Conservation (phyloP, 345 rosid genomes). For the Lenwebbia sp. region DNA sequence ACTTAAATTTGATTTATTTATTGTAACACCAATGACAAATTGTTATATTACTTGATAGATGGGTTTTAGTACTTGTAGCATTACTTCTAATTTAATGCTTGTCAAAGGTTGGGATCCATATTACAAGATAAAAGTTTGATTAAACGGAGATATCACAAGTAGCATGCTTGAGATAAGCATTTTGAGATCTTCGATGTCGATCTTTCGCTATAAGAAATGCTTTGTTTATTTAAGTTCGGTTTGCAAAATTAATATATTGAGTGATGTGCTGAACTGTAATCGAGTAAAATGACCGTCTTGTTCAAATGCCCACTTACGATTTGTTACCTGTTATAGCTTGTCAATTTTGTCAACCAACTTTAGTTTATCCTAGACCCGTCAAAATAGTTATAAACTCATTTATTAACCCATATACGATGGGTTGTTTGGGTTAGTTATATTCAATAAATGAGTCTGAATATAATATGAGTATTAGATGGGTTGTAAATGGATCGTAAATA, state of each 20-base stretch:
- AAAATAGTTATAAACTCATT: too few species aligned
- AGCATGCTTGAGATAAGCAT: background rate
- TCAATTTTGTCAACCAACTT: background rate
- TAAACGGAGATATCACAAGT: background rate
- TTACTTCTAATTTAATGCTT: background rate
- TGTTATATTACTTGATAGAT: background rate
- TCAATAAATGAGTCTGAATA: too few species aligned
- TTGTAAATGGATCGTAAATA: too few species aligned
- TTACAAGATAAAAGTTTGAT: background rate
- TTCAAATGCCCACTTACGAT: background rate
- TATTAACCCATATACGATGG: too few species aligned
- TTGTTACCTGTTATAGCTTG: background rate
- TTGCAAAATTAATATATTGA: background rate
- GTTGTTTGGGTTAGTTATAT: too few species aligned
- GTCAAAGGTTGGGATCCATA: background rate
- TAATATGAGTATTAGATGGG: too few species aligned
- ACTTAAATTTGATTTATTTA: background rate
- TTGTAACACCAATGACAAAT: background rate
- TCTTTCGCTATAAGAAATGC: background rate
- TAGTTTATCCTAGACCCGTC: too few species aligned
- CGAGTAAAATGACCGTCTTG: background rate
- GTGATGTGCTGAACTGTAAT: background rate
- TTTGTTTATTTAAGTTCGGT: background rate
- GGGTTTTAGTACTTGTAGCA: background rate
- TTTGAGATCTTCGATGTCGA: background rate